A percentile compares a stretch with the other conserved stretches of the same genome.
phyloP scores from a whole-genome alignment of 306 rosid genomes.

The Trifolium dubium region DNA sequence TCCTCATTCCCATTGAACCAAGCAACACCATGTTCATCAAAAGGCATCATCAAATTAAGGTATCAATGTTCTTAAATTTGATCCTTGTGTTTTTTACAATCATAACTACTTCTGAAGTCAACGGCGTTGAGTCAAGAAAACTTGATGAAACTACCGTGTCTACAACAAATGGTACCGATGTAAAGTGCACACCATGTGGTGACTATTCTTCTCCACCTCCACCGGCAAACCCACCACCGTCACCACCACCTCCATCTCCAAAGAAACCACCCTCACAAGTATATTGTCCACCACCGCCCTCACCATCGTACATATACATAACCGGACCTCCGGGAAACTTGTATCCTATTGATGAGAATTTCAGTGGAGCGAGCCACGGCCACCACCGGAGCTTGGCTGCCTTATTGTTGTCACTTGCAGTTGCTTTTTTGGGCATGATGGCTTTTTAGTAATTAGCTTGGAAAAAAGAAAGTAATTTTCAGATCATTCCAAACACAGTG shows the following conservation, averaged over 20 bases:
- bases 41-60: conserved; percentile 37
- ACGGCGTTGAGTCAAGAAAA: conserved; percentile 46
- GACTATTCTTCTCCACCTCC: conserved; percentile 42
- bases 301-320: conserved; percentile 42
- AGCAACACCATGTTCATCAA: conserved; percentile 31
- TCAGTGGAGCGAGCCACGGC: conserved; percentile 37
- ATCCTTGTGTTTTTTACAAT: conserved; percentile 37
- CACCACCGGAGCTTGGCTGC: conserved; percentile 27
- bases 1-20: neutral
- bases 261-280: conserved; percentile 39
- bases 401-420: conserved; percentile 33
- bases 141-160: conserved; percentile 43
- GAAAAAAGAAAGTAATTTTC: conserved; percentile 30
- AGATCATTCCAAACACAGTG: conserved; percentile 27
- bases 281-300: conserved; percentile 53
- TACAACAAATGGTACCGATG: conserved; percentile 21
- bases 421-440: conserved; percentile 31
- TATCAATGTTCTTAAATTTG: conserved; percentile 29
- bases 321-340: conserved; percentile 58
- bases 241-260: conserved; percentile 48
- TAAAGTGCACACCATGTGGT: conserved; percentile 48
- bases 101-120: conserved; percentile 26
- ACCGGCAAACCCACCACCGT: conserved; percentile 39
- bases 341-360: conserved; percentile 52
- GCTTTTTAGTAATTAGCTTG: conserved; percentile 33